phyloP scores from a whole-genome alignment of 73 alveolate genomes.

The Paramecium biaurelia region DNA sequence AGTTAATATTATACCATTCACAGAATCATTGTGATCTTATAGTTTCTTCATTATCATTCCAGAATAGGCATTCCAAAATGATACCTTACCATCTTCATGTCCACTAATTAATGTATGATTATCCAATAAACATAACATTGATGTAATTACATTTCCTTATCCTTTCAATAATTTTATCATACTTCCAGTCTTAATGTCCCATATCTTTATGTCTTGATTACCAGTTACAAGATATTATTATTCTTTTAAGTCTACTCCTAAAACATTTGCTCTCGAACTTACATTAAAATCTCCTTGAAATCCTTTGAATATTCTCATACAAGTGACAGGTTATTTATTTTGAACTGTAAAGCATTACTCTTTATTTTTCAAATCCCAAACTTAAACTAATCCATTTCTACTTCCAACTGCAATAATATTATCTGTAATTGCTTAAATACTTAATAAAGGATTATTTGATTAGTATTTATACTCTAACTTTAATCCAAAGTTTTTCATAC shows the following conservation, averaged over 20 bases:
- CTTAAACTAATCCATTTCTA: not conserved
- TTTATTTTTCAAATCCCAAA: not conserved
- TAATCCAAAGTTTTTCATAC: constrained; percentile 2
- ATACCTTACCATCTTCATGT: not conserved
- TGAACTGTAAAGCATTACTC: not conserved
- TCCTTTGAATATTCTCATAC: not conserved
- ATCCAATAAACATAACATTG: not conserved
- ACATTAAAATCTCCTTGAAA: not conserved
- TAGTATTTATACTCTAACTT: not conserved
- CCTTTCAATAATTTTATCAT: not conserved
- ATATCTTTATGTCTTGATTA: constrained; percentile 7
- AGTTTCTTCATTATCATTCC: constrained; percentile 32
- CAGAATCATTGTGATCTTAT: not conserved
- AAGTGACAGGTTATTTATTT: not conserved
- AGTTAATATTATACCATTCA: not conserved
- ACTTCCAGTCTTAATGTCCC: constrained; percentile 12
- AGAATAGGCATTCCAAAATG: constrained; percentile 42
- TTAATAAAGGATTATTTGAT: not conserved
- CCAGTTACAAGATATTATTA: constrained; percentile 6
- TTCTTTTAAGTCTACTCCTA: not conserved
- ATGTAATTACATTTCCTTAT: not conserved
- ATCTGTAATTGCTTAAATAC: not conserved
- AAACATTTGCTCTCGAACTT: not conserved
- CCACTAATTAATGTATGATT: constrained; percentile 24
- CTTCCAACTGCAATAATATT: not conserved